These are phyloP conservation scores for Agaricus subrufescens DNA, from an alignment of 768 basidiomycete species.

Conservation along the genomic window DNA sequence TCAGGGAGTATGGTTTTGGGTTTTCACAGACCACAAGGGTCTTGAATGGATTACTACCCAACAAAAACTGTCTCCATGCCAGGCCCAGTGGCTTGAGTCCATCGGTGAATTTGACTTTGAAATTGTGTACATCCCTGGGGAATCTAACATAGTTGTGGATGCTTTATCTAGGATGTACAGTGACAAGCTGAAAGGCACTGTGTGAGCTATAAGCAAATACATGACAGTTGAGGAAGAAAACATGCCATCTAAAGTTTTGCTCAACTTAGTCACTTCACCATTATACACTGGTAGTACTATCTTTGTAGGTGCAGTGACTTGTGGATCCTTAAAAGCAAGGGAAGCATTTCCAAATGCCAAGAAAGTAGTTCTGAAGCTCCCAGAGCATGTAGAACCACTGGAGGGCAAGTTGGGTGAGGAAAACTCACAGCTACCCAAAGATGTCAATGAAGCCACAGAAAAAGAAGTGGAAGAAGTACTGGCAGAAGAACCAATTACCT, in stretches of 20 bases:
- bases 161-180: slow-evolving; percentile 25
- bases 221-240: not conserved
- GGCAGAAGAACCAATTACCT: slow-evolving; percentile 1
- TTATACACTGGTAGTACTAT: not conserved
- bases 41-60: slow-evolving; percentile 23
- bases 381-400: not conserved
- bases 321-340: not conserved
- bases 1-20: slow-evolving; percentile 12
- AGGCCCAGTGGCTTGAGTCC: slow-evolving; percentile 29
- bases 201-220: slow-evolving; percentile 3
- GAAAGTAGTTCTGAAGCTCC: slow-evolving; percentile 5
- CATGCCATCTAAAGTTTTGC: not conserved
- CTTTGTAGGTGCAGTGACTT: not conserved
- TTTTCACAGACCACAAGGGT: slow-evolving; percentile 25
- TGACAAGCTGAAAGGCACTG: slow-evolving; percentile 9
- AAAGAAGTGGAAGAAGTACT: too few species aligned
- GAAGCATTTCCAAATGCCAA: slow-evolving; percentile 2
- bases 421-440: too few species aligned
- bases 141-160: slow-evolving; percentile 28
- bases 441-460: too few species aligned
- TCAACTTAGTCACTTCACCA: not conserved
- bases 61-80: slow-evolving; percentile 23
- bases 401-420: not conserved
- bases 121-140: slow-evolving; percentile 21
- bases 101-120: slow-evolving; percentile 18